Evolutionary conservation across 2,329 filamentous ascomycete species (phyloP).

Genomic region (Penicillium decumbens): DNA sequence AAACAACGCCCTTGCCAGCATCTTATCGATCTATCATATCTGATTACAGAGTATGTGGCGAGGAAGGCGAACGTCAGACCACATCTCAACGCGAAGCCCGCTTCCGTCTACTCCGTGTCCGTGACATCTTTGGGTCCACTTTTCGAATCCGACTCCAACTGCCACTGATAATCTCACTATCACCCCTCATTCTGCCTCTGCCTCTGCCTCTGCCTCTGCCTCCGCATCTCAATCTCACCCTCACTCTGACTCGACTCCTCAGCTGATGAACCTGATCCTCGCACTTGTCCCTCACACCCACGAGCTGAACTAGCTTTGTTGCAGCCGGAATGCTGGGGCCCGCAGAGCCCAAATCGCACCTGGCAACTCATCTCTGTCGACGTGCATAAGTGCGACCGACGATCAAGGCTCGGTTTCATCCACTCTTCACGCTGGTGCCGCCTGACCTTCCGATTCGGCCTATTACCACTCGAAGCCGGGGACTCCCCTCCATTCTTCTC

Average conservation of each 20-base stretch:
- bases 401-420: conserved; percentile 23
- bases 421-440: background rate
- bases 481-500: background rate
- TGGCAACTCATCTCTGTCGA: conserved; percentile 15
- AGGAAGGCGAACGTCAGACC: background rate
- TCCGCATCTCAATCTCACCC: background rate
- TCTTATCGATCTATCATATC: conserved; percentile 26
- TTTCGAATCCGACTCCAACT: background rate
- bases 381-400: conserved; percentile 34
- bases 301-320: conserved; percentile 2
- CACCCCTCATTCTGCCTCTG: background rate
- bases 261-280: background rate
- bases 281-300: background rate
- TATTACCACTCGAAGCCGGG: conserved; percentile 16
- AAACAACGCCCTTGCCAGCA: conserved; percentile 12
- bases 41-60: conserved; percentile 10
- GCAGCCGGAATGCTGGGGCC: conserved; percentile 12
- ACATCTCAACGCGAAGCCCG: background rate
- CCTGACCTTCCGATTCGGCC: background rate
- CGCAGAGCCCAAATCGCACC: conserved; percentile 14
- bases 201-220: background rate
- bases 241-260: background rate
- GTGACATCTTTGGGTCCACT: too few species aligned
- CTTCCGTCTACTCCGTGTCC: background rate
- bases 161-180: too few species aligned